phyloP scores from a whole-genome alignment of 2,329 filamentous ascomycete genomes.

The Colletotrichum euphorbiae region DNA sequence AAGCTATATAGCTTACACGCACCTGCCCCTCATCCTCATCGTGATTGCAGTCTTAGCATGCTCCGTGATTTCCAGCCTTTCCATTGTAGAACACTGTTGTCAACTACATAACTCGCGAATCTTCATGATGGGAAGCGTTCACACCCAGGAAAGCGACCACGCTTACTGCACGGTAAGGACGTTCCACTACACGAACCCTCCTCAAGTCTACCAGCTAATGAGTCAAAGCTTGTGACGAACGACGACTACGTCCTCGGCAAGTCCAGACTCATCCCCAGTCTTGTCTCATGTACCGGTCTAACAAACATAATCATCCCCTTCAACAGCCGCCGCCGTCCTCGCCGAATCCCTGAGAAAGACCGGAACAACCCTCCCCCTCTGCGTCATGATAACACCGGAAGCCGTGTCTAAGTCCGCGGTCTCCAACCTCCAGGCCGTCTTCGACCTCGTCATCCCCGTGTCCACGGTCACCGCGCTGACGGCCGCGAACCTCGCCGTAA shows the following conservation, averaged over 20 bases:
- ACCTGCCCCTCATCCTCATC: not conserved
- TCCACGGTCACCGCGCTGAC: constrained; percentile 20
- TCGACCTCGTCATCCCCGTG: constrained; percentile 38
- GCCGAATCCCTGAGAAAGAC: constrained; percentile 40
- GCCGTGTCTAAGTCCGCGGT: constrained; percentile 26
- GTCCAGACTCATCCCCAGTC: not conserved
- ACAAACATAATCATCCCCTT: not conserved
- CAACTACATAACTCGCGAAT: too few species aligned
- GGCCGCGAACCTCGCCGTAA: constrained; percentile 70
- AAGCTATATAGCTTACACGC: not conserved
- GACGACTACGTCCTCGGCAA: constrained; percentile 40
- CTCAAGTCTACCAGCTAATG: not conserved
- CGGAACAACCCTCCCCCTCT: constrained; percentile 30
- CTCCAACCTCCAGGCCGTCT: constrained; percentile 22
- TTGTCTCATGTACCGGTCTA: not conserved
- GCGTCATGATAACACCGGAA: constrained; percentile 34
- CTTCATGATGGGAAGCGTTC: constrained; percentile 29
- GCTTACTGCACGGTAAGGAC: constrained; percentile 32
- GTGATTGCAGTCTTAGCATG: too few species aligned
- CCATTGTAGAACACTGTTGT: too few species aligned
- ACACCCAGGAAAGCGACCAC: not conserved
- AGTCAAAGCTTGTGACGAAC: constrained; percentile 39
- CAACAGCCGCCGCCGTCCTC: constrained; percentile 35
- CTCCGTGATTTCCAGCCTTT: too few species aligned
- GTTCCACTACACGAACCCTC: too few species aligned